Conservation (phyloP, 805 yeast genomes). For the Yarrowia porcina region DNA sequence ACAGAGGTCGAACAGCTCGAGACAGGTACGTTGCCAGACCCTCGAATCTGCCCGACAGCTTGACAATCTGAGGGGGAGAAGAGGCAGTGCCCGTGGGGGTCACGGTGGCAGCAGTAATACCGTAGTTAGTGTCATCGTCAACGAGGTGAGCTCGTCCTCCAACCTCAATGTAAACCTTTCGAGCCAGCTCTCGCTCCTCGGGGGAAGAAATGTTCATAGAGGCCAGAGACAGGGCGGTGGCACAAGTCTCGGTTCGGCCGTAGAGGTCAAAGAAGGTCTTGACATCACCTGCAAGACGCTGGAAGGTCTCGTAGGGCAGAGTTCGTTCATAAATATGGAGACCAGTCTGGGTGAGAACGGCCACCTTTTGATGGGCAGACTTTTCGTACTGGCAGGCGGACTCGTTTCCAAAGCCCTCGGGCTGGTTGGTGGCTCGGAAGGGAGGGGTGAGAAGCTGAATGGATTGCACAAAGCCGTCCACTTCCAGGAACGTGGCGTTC, state of each 20-base stretch:
- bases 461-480: slow-evolving; percentile 62
- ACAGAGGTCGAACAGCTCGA: slow-evolving; percentile 70
- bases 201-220: slow-evolving; percentile 47
- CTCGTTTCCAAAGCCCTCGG: slow-evolving; percentile 79
- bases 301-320: slow-evolving; percentile 76
- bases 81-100: not conserved
- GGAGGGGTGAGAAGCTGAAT: slow-evolving; percentile 67
- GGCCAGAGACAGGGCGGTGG: slow-evolving; percentile 79
- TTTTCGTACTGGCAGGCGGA: slow-evolving; percentile 81
- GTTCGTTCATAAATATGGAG: slow-evolving; percentile 72
- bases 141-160: slow-evolving; percentile 40
- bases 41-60: slow-evolving; percentile 85
- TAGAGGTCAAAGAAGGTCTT: slow-evolving; percentile 70
- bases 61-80: slow-evolving; percentile 44
- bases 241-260: slow-evolving; percentile 87
- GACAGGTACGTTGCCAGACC: slow-evolving; percentile 79
- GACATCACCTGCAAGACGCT: slow-evolving; percentile 62
- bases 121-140: slow-evolving; percentile 33
- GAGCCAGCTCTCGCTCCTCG: slow-evolving; percentile 41
- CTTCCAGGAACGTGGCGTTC: slow-evolving; percentile 71
- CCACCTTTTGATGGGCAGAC: slow-evolving; percentile 60
- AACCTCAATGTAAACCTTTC: slow-evolving; percentile 37
- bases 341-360: slow-evolving; percentile 76
- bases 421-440: slow-evolving; percentile 68
- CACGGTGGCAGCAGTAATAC: not conserved